phyloP scores from a whole-genome alignment of 805 yeast species.

The Zygoascus tannicola region DNA sequence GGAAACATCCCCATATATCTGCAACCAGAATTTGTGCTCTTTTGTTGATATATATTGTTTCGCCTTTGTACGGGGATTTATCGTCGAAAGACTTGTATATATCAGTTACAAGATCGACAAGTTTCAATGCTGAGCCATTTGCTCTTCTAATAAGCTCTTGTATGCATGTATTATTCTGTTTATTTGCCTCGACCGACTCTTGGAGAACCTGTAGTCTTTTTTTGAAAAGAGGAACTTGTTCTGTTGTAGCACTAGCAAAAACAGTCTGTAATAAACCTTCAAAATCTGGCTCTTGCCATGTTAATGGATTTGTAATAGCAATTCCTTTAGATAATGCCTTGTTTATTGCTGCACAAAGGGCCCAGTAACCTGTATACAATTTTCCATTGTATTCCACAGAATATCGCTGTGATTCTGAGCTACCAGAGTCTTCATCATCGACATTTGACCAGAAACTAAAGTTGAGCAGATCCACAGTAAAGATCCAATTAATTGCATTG shows the following conservation, averaged over 20 bases:
- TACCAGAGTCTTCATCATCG: slow-evolving; percentile 26
- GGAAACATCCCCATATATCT: slow-evolving; percentile 38
- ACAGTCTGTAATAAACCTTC: slow-evolving; percentile 19
- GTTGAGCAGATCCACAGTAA: slow-evolving; percentile 34
- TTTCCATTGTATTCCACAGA: slow-evolving; percentile 28
- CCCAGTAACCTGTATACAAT: slow-evolving; percentile 38
- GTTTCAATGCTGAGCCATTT: slow-evolving; percentile 25
- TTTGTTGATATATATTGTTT: slow-evolving; percentile 27
- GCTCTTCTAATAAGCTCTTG: slow-evolving; percentile 17
- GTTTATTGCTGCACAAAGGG: slow-evolving; percentile 35
- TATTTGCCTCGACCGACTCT: slow-evolving; percentile 30
- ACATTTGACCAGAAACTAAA: slow-evolving; percentile 37
- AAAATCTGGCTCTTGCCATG: slow-evolving; percentile 27
- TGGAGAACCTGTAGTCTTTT: slow-evolving; percentile 28
- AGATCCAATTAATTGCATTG: slow-evolving; percentile 31
- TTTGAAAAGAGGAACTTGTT: slow-evolving; percentile 28
- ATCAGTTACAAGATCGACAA: slow-evolving; percentile 24
- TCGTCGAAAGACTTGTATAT: slow-evolving; percentile 31
- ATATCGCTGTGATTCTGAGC: slow-evolving; percentile 24
- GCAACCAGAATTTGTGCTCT: slow-evolving; percentile 37
- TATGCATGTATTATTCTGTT: not conserved
- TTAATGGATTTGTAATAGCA: slow-evolving; percentile 30
- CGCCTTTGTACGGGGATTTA: slow-evolving; percentile 22
- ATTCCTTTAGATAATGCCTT: slow-evolving; percentile 33
- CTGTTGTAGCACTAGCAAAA: slow-evolving; percentile 28